These are phyloP conservation scores for Prunus dulcis DNA, from an alignment of 306 rosid species.

Conservation along the genomic window DNA sequence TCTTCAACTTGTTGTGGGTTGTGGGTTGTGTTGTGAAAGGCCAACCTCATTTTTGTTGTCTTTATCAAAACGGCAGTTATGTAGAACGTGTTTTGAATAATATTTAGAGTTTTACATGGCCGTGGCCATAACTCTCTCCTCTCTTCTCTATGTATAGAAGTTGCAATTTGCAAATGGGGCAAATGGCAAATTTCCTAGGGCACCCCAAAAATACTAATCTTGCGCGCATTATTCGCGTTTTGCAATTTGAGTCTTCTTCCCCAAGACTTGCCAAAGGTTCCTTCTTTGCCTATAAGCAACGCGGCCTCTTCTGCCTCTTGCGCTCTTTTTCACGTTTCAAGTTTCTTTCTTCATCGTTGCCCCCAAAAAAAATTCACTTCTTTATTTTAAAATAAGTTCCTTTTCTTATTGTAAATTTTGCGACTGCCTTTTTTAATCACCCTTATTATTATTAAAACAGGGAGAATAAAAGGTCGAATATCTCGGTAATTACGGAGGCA, in stretches of 20 bases:
- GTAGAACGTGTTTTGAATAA: not conserved
- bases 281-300: not conserved
- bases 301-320: not conserved
- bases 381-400: too few relatives aligned
- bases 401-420: too few relatives aligned
- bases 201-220: not conserved
- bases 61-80: not conserved
- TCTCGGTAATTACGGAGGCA: not conserved
- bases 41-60: slow-evolving; percentile 15
- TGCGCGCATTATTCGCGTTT: slow-evolving; percentile 5
- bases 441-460: not conserved
- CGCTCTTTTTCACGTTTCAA: not conserved
- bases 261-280: not conserved
- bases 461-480: not conserved
- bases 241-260: not conserved
- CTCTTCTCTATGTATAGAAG: not conserved
- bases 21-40: not conserved
- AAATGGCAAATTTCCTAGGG: not conserved
- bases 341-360: not conserved
- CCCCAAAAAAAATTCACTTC: too few relatives aligned
- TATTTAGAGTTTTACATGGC: too few relatives aligned
- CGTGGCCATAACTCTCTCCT: not conserved
- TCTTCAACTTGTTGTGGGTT: not conserved
- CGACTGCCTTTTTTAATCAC: too few relatives aligned
- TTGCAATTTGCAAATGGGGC: not conserved